Evolutionary conservation across 164 flowering plant genomes (phyloP).

Genomic region (Hamamelis virginiana): DNA sequence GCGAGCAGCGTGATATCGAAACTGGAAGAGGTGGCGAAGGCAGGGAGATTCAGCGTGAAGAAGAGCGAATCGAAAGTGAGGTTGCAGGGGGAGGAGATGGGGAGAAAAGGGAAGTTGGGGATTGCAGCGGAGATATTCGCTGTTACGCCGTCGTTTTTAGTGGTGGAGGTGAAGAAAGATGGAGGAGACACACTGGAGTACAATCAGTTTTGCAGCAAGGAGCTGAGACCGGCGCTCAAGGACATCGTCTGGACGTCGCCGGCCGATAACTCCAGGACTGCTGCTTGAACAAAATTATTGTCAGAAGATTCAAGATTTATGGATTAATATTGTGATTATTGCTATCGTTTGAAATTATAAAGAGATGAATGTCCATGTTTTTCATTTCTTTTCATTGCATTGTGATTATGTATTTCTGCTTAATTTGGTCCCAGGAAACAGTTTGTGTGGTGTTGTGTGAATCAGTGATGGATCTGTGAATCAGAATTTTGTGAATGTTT

Average conservation of each 20-base stretch:
- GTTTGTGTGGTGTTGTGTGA: too few species aligned
- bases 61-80: conserved; percentile 36
- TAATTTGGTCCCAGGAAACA: too few species aligned
- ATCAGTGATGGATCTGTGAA: too few species aligned
- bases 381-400: too few species aligned
- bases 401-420: too few species aligned
- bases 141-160: conserved; percentile 52
- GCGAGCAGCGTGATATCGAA: conserved; percentile 40
- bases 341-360: too few species aligned
- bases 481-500: too few species aligned
- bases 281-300: too few species aligned
- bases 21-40: conserved; percentile 41
- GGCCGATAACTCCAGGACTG: too few species aligned
- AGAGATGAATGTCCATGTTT: too few species aligned
- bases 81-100: conserved; percentile 47
- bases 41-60: conserved; percentile 33
- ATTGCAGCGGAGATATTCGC: conserved; percentile 61
- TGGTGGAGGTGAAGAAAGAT: conserved; percentile 73
- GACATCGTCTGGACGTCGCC: conserved; percentile 59
- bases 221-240: conserved; percentile 66
- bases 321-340: too few species aligned
- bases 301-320: too few species aligned
- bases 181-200: conserved; percentile 71
- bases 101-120: conserved; percentile 60
- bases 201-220: conserved; percentile 60